Percentiles rank a stretch among this genome's conserved stretches.
Evolutionary conservation across 352 stramenopile genomes (phyloP).

Genomic region (Phytophthora sp.): DNA sequence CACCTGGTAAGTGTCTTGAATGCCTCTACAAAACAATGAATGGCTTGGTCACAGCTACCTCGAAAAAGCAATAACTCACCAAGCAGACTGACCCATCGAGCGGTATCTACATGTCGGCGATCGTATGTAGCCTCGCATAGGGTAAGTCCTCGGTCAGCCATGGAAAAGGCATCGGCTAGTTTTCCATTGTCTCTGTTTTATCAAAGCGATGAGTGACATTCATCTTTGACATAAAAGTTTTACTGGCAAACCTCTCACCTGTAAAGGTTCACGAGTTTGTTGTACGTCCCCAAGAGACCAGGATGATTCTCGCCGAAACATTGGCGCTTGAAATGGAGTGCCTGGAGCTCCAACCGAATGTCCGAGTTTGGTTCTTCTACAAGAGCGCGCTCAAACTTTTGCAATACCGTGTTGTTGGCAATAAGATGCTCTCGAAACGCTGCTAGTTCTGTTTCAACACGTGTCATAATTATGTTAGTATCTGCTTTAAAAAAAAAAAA

Average conservation of each 20-base stretch:
- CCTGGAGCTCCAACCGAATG: slow-evolving; percentile 58
- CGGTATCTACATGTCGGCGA: slow-evolving; percentile 42
- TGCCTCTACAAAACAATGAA: slow-evolving; percentile 46
- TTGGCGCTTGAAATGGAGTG: slow-evolving; percentile 55
- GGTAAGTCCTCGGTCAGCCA: slow-evolving; percentile 47
- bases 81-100: slow-evolving; percentile 51
- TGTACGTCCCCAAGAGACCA: slow-evolving; percentile 43
- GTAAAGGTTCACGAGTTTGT: slow-evolving; percentile 53
- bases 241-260: slow-evolving; percentile 29
- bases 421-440: slow-evolving; percentile 28
- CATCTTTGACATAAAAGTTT: not conserved
- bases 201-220: not conserved
- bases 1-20: slow-evolving; percentile 39
- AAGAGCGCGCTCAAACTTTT: slow-evolving; percentile 25
- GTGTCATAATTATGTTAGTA: not conserved
- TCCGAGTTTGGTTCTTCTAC: slow-evolving; percentile 38
- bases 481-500: not conserved
- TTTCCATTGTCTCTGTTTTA: slow-evolving; percentile 27
- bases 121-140: slow-evolving; percentile 49
- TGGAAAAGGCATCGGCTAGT: slow-evolving; percentile 37
- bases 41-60: slow-evolving; percentile 36
- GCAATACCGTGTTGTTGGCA: slow-evolving; percentile 13
- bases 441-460: slow-evolving; percentile 32
- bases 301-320: slow-evolving; percentile 41
- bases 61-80: slow-evolving; percentile 47